Evolutionary conservation across 202 grass and related monocot species (phyloP), one percentile per base, ranked within the genome.

Genomic region (Hordeum pubiflorum): DNA sequence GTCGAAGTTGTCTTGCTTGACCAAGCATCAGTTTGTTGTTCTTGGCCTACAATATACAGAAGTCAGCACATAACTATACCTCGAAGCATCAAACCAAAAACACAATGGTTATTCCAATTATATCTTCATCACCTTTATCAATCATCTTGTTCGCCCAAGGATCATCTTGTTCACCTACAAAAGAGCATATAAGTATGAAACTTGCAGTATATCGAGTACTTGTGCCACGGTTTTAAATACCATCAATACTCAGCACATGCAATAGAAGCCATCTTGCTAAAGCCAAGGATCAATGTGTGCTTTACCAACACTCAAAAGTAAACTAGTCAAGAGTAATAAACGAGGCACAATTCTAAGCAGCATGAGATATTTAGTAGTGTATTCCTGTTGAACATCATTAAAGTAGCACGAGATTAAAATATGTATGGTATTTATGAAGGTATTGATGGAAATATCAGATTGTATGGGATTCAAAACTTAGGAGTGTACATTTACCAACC

Each of bases 11-110:
- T 57, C 78, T 86, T 90, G 15, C 27, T 82, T 38, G 21, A 79
- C 88, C 88, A 93, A 80, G 79, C n/a, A 93, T 90, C 82, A 61
- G 22, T 67, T 66, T 74, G 83, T 66, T 84, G 70, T 67, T 69
- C 78, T 91, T 79, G 81, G 48, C 69, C 91, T 91, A 75, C 59
- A 76, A 79, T 78, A 22, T 64, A 56, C 21, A 46, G 13, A 65
- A 63, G 59, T 65, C 79, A 85, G 31, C 40, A 23, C 58, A 77
- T 63, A 85, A 57, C 36, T 50, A 72, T 63, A 72, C 20, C 36
- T 59, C 17, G 57, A 64, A 77, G 81, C 37, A 77, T 54, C 33
- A 59, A 82, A 76, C 36, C 68, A 11, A 91, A 29, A 58, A 66
- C 65, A 17, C 75, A 75, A 74, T 46, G n/a, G 20, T 26, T 9